Conservation (phyloP, 2,329 filamentous ascomycete species). For the Endocalyx cinctus region DNA sequence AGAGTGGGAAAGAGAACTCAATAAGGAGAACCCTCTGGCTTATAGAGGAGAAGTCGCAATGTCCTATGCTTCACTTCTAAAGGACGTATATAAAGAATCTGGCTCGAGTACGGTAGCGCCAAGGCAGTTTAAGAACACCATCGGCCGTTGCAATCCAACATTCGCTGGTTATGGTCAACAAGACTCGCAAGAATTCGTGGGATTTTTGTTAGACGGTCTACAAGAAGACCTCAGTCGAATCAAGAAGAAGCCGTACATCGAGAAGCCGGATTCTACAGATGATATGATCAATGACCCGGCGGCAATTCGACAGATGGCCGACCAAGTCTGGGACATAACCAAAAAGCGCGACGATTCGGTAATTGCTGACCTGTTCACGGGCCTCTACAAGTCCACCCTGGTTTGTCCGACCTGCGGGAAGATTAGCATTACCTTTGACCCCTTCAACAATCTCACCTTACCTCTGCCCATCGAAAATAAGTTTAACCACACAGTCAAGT, state of each 20-base stretch:
- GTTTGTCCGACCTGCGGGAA: constrained; percentile 88
- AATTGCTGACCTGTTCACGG: constrained; percentile 91
- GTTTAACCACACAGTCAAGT: constrained; percentile 71
- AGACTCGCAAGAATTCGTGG: constrained; percentile 94
- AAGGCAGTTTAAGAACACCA: constrained; percentile 73
- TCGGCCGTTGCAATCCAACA: constrained; percentile 75
- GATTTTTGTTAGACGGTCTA: constrained; percentile 88
- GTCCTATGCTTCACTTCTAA: constrained; percentile 71
- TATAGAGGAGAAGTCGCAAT: constrained; percentile 84
- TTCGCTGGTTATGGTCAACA: constrained; percentile 96
- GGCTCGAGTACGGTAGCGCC: constrained; percentile 68
- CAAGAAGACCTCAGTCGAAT: constrained; percentile 95
- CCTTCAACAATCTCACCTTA: constrained; percentile 90
- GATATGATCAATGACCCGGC: constrained; percentile 82
- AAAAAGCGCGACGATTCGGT: constrained; percentile 91
- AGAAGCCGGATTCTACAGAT: constrained; percentile 96
- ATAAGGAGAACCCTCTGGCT: constrained; percentile 77
- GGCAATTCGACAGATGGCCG: constrained; percentile 78
- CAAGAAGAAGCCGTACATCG: constrained; percentile 92
- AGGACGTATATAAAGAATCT: constrained; percentile 70
- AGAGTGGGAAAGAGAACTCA: constrained; percentile 75
- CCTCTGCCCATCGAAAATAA: constrained; percentile 83
- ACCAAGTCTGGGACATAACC: constrained; percentile 87
- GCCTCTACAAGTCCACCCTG: constrained; percentile 97
- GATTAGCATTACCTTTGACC: constrained; percentile 97